A percentile compares a stretch with the other conserved stretches of the same genome.
These are phyloP conservation scores for Uronychia setigera DNA, from an alignment of 73 alveolate species.

Conservation along the genomic window DNA sequence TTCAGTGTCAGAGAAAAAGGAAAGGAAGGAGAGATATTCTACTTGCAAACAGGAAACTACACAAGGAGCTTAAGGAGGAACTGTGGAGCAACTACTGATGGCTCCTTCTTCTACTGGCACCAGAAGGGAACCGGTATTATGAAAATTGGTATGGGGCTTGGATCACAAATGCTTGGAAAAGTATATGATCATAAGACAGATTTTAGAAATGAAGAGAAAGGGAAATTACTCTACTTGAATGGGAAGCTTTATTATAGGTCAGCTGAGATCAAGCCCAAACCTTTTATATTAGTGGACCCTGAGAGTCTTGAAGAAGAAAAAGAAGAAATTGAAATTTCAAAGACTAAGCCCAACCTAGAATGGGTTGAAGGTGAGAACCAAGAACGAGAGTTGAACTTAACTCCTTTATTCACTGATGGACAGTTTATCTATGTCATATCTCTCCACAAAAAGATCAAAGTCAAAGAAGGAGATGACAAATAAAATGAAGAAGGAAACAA, in stretches of 20 bases:
- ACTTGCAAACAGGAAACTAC: constrained; percentile 34
- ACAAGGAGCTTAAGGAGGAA: not conserved
- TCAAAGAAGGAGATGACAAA: constrained; percentile 12
- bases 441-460: not conserved
- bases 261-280: constrained; percentile 39
- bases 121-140: constrained; percentile 38
- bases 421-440: constrained; percentile 49
- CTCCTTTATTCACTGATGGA: constrained; percentile 67
- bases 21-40: constrained; percentile 32
- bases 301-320: constrained; percentile 55
- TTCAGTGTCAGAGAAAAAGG: not conserved
- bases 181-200: constrained; percentile 40
- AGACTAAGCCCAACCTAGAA: constrained; percentile 34
- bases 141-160: constrained; percentile 35
- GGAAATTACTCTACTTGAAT: constrained; percentile 12
- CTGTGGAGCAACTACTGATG: constrained; percentile 25
- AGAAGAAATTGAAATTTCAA: constrained; percentile 50
- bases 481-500: constrained; percentile 19
- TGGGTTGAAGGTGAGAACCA: constrained; percentile 40
- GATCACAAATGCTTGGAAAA: constrained; percentile 43
- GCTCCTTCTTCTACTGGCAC: constrained; percentile 30
- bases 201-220: constrained; percentile 32
- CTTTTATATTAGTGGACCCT: constrained; percentile 32
- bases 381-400: constrained; percentile 32
- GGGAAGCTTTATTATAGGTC: constrained; percentile 51